Evolutionary conservation across 2,329 filamentous ascomycete species (phyloP).

Genomic region (Lasiodiplodia theobromae): DNA sequence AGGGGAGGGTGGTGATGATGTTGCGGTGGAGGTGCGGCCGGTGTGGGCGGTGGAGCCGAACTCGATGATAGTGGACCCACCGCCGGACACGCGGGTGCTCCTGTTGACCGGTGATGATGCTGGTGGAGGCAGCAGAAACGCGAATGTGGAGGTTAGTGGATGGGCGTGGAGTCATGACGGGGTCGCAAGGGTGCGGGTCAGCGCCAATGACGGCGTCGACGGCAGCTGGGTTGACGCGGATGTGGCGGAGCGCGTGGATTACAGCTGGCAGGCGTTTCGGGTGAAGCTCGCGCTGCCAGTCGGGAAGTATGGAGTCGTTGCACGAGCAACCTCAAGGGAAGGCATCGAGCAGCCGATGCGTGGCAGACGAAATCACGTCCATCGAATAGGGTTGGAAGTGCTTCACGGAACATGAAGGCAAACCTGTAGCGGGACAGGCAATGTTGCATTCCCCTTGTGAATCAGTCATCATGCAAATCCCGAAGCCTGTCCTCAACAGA

Average conservation of each 20-base stretch:
- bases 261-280: constrained; percentile 31
- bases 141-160: constrained; percentile 33
- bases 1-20: constrained; percentile 11
- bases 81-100: constrained; percentile 29
- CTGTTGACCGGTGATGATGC: background rate
- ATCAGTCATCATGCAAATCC: background rate
- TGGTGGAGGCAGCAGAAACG: background rate
- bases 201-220: constrained; percentile 31
- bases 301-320: constrained; percentile 15
- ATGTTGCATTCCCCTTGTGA: background rate
- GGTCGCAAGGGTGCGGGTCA: constrained; percentile 36
- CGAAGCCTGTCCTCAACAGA: background rate
- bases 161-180: constrained; percentile 40
- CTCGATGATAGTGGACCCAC: constrained; percentile 39
- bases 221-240: constrained; percentile 28
- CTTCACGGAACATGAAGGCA: background rate
- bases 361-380: constrained; percentile 37
- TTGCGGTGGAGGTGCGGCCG: constrained; percentile 31
- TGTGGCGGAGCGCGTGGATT: constrained; percentile 28
- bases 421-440: background rate
- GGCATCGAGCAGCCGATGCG: constrained; percentile 35
- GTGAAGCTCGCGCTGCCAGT: background rate
- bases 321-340: constrained; percentile 30
- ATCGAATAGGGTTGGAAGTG: constrained; percentile 34
- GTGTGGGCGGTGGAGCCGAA: constrained; percentile 41